Conservation (phyloP, 2,329 filamentous ascomycete species). For the Colletotrichum sidae region DNA sequence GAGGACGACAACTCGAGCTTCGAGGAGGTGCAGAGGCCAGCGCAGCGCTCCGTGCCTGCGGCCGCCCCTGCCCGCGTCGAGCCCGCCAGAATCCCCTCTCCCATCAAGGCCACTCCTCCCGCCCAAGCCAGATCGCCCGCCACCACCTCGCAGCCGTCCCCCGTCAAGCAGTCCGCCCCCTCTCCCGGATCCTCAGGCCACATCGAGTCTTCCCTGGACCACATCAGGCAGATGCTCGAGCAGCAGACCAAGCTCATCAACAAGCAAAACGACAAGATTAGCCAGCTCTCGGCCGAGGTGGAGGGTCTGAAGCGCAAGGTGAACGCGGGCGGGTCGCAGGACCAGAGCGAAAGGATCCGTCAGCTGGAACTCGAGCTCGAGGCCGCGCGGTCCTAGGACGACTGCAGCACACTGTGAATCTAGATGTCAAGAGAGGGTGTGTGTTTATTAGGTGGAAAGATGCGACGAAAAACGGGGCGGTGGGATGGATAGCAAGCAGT, state of each 20-base stretch:
- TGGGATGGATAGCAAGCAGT: slow-evolving; percentile 38
- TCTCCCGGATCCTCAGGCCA: slow-evolving; percentile 44
- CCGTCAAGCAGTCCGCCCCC: slow-evolving; percentile 39
- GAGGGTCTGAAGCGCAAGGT: slow-evolving; percentile 85
- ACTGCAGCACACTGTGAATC: slow-evolving; percentile 12
- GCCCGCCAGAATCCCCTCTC: slow-evolving; percentile 57
- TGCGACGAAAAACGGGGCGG: slow-evolving; percentile 20
- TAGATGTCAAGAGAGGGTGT: not conserved
- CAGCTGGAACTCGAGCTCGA: slow-evolving; percentile 77
- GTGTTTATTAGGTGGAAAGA: slow-evolving; percentile 14
- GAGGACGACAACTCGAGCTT: slow-evolving; percentile 83
- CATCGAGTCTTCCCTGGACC: slow-evolving; percentile 74
- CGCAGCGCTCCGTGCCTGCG: slow-evolving; percentile 65
- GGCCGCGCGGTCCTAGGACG: slow-evolving; percentile 65
- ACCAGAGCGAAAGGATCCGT: slow-evolving; percentile 76
- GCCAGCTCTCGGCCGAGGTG: slow-evolving; percentile 76
- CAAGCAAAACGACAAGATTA: slow-evolving; percentile 82
- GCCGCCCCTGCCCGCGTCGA: slow-evolving; percentile 49
- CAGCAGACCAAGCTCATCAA: slow-evolving; percentile 82
- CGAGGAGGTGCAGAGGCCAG: slow-evolving; percentile 84
- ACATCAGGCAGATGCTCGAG: slow-evolving; percentile 83
- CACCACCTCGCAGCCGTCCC: slow-evolving; percentile 30
- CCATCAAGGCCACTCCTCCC: slow-evolving; percentile 54
- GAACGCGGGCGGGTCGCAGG: slow-evolving; percentile 62
- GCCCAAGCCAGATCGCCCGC: slow-evolving; percentile 39